Conservation (phyloP, 768 basidiomycete species). For the Boletus sp. region DNA sequence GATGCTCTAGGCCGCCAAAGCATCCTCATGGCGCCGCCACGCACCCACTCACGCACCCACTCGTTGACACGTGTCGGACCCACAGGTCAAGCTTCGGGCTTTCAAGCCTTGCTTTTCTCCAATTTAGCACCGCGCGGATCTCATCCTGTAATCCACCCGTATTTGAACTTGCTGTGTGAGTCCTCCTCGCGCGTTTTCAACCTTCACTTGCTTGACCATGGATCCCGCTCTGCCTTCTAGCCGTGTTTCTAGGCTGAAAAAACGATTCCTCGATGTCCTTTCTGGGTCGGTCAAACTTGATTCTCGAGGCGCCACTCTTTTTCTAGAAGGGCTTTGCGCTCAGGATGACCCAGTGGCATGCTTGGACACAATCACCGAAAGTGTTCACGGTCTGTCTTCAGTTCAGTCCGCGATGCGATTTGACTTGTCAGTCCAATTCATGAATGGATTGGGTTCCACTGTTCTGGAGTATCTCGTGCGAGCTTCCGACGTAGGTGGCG, state of each 20-base stretch:
- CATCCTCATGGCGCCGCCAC: neutral
- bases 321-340: slow-evolving; percentile 47
- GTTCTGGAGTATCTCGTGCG: slow-evolving; percentile 41
- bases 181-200: neutral
- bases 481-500: slow-evolving; percentile 42
- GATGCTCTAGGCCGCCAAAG: neutral
- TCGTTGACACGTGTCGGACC: neutral
- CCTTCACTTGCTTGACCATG: neutral
- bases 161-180: neutral
- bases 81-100: neutral
- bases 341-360: slow-evolving; percentile 40
- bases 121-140: neutral
- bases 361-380: slow-evolving; percentile 37
- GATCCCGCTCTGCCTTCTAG: neutral
- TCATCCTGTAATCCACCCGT: neutral
- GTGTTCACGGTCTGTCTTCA: slow-evolving; percentile 36
- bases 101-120: neutral
- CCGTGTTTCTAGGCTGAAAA: slow-evolving; percentile 28
- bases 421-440: slow-evolving; percentile 37
- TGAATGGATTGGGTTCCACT: slow-evolving; percentile 41
- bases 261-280: slow-evolving; percentile 34
- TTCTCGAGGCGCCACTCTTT: slow-evolving; percentile 25
- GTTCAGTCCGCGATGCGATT: slow-evolving; percentile 41
- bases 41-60: slow-evolving; percentile 1
- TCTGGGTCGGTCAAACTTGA: slow-evolving; percentile 29